Conservation (phyloP, 129 eudicot genomes). For the Daucus carota region DNA sequence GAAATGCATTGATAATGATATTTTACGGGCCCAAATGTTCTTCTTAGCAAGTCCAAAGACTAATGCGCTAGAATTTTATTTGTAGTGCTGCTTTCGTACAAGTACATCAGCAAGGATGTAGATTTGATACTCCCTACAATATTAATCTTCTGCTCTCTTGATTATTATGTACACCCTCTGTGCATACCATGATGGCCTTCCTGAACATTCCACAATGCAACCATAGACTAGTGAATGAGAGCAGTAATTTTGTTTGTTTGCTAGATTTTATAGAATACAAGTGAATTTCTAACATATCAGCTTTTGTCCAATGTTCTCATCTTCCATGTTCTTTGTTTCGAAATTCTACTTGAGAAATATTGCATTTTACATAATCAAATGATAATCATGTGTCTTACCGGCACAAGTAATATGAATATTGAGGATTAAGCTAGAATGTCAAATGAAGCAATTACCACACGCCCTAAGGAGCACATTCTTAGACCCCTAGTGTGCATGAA, state of each 20-base stretch:
- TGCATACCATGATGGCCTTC: too few species aligned
- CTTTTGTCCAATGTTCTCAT: neutral
- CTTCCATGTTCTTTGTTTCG: neutral
- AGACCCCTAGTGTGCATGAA: conserved; percentile 99
- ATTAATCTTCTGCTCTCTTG: neutral
- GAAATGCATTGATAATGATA: neutral
- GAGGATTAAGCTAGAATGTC: neutral
- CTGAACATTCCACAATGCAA: too few species aligned
- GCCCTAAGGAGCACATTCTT: conserved; percentile 90
- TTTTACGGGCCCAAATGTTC: neutral
- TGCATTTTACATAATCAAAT: neutral
- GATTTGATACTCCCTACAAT: neutral
- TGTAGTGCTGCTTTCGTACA: neutral
- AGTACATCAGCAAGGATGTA: neutral
- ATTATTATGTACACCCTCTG: neutral
- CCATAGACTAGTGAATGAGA: neutral
- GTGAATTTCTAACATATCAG: neutral
- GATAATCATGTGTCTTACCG: too few species aligned
- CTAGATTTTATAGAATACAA: neutral
- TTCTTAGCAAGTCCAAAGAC: neutral
- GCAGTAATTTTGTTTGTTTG: neutral
- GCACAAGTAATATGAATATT: neutral
- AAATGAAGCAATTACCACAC: conserved; percentile 55
- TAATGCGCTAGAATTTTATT: neutral
- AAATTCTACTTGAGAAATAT: neutral